Percentiles rank a stretch among this genome's conserved stretches.
These are phyloP conservation scores for Hypoxylon sp. DNA, from an alignment of 2,329 filamentous ascomycete genomes.

Conservation along the genomic window DNA sequence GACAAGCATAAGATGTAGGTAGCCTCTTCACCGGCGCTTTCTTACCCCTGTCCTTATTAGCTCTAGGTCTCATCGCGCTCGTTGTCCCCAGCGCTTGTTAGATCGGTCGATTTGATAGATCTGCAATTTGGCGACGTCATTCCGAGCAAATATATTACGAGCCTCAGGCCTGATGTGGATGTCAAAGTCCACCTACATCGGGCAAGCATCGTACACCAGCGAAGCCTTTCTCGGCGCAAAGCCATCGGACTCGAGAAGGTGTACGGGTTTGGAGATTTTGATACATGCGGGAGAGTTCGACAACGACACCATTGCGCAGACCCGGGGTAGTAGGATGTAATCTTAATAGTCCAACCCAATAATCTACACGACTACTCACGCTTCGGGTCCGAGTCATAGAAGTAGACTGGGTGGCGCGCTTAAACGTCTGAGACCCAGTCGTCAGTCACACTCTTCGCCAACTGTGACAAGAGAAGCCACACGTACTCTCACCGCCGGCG, in stretches of 20 bases:
- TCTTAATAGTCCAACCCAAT: background rate
- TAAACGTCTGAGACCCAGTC: constrained; percentile 37
- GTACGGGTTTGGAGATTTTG: constrained; percentile 24
- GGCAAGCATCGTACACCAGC: constrained; percentile 23
- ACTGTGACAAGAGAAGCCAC: constrained; percentile 23
- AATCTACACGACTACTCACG: constrained; percentile 3
- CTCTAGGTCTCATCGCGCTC: constrained; percentile 18
- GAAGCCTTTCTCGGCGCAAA: constrained; percentile 21
- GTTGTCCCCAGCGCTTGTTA: constrained; percentile 14
- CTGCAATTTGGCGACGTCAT: constrained; percentile 28
- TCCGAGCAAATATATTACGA: constrained; percentile 35
- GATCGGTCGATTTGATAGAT: constrained; percentile 2
- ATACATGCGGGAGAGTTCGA: constrained; percentile 39
- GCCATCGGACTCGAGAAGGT: constrained; percentile 28
- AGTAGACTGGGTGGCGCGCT: constrained; percentile 23
- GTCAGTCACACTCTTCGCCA: constrained; percentile 43
- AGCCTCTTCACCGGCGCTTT: too few species aligned
- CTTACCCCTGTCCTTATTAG: constrained; percentile 1
- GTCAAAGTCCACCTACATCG: constrained; percentile 23
- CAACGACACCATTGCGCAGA: constrained; percentile 27
- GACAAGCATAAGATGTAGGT: too few species aligned
- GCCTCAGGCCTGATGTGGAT: constrained; percentile 31
- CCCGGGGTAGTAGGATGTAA: constrained; percentile 27
- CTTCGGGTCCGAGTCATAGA: constrained; percentile 29
- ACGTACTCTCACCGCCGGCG: constrained; percentile 44